Percentiles rank a stretch among this genome's conserved stretches.
Conservation (phyloP, 169 alveolate genomes). For the Plasmodium fragile region DNA sequence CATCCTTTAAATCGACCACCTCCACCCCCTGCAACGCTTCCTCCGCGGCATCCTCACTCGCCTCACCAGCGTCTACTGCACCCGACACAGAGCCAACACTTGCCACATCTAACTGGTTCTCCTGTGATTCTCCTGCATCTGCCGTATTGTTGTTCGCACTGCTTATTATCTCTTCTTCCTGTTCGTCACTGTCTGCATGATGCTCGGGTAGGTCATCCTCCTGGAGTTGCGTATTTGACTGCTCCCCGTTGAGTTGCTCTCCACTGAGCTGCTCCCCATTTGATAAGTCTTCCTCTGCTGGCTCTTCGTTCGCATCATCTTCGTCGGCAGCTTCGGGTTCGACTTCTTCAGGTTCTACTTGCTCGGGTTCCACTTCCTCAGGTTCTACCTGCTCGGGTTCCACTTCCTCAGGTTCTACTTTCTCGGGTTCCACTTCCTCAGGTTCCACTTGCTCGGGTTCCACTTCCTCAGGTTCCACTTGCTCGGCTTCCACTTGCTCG, state of each 20-base stretch:
- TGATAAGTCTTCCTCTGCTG: neutral
- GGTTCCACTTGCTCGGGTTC: neutral
- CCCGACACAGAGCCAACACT: neutral
- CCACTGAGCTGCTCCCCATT: neutral
- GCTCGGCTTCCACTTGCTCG: too few relatives aligned
- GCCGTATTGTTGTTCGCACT: neutral
- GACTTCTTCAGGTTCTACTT: neutral
- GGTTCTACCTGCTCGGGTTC: too few relatives aligned
- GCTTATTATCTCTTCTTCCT: neutral
- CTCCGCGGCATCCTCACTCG: neutral
- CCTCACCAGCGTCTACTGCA: neutral
- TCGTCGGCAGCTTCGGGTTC: neutral
- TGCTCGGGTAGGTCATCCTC: neutral
- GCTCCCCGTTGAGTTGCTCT: neutral
- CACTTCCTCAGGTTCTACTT: neutral
- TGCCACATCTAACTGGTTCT: neutral
- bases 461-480: neutral
- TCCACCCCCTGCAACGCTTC: neutral
- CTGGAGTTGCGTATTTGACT: too few relatives aligned
- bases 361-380: neutral
- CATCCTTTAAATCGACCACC: neutral
- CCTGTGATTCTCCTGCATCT: neutral
- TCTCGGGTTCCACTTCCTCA: neutral
- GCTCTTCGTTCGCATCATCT: neutral
- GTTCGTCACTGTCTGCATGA: neutral